These are phyloP conservation scores for Chionographis japonica DNA, from an alignment of 106 monocot species.

Conservation along the genomic window DNA sequence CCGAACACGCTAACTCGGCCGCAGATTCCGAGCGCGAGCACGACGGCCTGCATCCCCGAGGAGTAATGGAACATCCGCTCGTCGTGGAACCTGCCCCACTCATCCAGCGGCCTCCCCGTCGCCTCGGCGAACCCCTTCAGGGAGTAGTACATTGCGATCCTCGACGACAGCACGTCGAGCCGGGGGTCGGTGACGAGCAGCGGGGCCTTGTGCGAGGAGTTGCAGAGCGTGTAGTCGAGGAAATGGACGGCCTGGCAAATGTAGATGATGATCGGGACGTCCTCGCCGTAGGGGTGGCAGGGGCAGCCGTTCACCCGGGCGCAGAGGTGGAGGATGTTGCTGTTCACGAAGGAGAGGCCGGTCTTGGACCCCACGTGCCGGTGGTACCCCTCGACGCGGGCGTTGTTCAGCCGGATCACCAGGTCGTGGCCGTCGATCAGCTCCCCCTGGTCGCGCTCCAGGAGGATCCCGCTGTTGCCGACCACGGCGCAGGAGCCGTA, in stretches of 20 bases:
- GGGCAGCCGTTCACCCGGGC: constrained; percentile 37
- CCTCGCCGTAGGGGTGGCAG: constrained; percentile 69
- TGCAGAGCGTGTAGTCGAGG: constrained; percentile 65
- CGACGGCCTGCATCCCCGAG: constrained; percentile 79
- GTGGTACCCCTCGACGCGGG: constrained; percentile 39
- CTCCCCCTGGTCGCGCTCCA: constrained; percentile 32
- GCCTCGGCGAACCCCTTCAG: constrained; percentile 52
- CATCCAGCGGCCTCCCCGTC: constrained; percentile 28
- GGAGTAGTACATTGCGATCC: constrained; percentile 74
- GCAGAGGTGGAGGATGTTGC: constrained; percentile 74
- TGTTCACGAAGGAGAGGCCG: constrained; percentile 65
- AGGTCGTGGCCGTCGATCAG: constrained; percentile 68
- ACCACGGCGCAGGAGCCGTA: constrained; percentile 21
- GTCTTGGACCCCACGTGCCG: constrained; percentile 59
- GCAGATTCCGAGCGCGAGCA: constrained; percentile 66
- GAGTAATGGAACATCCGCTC: constrained; percentile 76
- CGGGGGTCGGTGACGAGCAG: constrained; percentile 56
- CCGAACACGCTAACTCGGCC: constrained; percentile 66
- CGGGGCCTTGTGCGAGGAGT: constrained; percentile 31
- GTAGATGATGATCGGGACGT: constrained; percentile 64
- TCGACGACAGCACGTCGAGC: constrained; percentile 48
- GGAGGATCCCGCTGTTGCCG: constrained; percentile 82
- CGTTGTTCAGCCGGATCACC: constrained; percentile 80
- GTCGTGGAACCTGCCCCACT: constrained; percentile 57
- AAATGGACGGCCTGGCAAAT: constrained; percentile 70